Percentiles rank a stretch among this genome's conserved stretches.
Evolutionary conservation across 164 flowering plant species (phyloP).

Genomic region (Tetracentron sinense): DNA sequence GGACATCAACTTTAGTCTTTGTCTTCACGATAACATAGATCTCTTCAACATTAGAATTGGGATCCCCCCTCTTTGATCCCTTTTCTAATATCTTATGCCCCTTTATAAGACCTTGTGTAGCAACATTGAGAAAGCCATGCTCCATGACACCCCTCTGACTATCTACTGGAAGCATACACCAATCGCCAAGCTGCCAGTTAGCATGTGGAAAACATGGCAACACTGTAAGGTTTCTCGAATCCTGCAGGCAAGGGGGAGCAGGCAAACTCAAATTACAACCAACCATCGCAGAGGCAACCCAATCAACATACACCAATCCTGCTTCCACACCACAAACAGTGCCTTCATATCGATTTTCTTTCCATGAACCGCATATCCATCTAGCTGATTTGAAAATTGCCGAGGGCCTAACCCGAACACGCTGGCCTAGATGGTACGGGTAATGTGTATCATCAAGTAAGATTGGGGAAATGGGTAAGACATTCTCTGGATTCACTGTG

Average conservation of each 20-base stretch:
- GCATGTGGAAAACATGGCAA: constrained; percentile 69
- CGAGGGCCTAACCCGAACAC: constrained; percentile 43
- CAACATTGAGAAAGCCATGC: constrained; percentile 10
- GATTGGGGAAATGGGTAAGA: constrained; percentile 51
- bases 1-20: constrained; percentile 63
- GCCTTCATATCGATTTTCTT: constrained; percentile 49
- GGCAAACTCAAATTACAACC: constrained; percentile 25
- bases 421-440: constrained; percentile 85
- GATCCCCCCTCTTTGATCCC: constrained; percentile 18
- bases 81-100: constrained; percentile 18
- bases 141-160: constrained; percentile 15
- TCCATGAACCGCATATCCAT: constrained; percentile 72
- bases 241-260: constrained; percentile 49
- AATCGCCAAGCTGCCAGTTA: constrained; percentile 90
- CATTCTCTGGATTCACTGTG: constrained; percentile 38
- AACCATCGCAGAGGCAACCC: constrained; percentile 60
- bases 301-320: constrained; percentile 65
- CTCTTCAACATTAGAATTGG: constrained; percentile 23
- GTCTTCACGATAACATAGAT: constrained; percentile 57
- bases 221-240: constrained; percentile 46
- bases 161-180: constrained; percentile 59
- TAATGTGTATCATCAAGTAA: constrained; percentile 66
- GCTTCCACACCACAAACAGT: constrained; percentile 69
- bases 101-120: constrained; percentile 19
- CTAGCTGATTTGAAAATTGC: constrained; percentile 37